A percentile compares a stretch with the other conserved stretches of the same genome.
Conservation (phyloP, 176 grass and related monocot species). For the Calamus simplicifolius region DNA sequence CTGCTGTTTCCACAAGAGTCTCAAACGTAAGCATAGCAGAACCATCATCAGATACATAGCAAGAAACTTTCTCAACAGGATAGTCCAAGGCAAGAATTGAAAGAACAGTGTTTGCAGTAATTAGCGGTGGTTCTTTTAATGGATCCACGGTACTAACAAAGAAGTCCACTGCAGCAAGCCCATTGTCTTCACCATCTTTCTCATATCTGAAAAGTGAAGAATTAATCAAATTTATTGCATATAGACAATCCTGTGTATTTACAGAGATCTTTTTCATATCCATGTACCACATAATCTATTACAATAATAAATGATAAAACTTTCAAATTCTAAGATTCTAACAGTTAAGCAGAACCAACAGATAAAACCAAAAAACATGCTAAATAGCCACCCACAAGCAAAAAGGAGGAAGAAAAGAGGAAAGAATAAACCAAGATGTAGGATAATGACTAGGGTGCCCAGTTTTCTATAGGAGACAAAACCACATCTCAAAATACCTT, state of each 20-base stretch:
- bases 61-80: conserved; percentile 90
- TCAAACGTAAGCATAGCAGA: conserved; percentile 91
- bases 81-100: conserved; percentile 95
- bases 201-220: conserved; percentile 47
- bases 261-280: not conserved
- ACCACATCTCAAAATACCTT: no score
- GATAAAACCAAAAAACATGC: no score
- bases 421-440: no score
- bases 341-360: no score
- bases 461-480: no score
- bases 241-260: not conserved
- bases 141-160: conserved; percentile 99
- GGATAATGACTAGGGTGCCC: no score
- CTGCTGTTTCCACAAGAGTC: conserved; percentile 72
- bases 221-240: not conserved
- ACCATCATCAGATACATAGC: conserved; percentile 92
- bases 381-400: no score
- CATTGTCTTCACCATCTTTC: conserved; percentile 49
- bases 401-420: no score
- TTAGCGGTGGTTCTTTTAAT: conserved; percentile 86
- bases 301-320: no score
- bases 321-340: no score
- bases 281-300: not conserved
- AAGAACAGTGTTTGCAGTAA: conserved; percentile 87
- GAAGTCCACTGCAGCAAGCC: conserved; percentile 84